Percentiles rank a stretch among this genome's conserved stretches.
Conservation (phyloP, 129 eudicot species). For the Calendula officinalis region DNA sequence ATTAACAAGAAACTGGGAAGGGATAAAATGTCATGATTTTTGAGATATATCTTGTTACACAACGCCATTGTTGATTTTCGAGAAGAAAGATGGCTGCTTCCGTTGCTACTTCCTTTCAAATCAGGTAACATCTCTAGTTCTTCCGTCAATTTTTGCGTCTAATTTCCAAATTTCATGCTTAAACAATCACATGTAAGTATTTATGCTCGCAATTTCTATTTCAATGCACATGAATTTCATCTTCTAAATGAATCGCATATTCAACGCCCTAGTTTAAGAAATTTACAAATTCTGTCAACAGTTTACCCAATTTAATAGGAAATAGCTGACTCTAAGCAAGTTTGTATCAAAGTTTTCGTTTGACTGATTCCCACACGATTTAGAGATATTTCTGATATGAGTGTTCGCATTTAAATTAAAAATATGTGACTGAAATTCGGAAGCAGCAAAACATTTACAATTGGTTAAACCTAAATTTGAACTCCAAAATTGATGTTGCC, state of each 20-base stretch:
- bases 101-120: constrained; percentile 27
- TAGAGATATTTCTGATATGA: no score
- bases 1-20: not conserved
- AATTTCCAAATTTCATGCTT: constrained; percentile 6
- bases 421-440: not conserved
- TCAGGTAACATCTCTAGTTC: constrained; percentile 20
- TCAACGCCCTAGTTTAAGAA: not conserved
- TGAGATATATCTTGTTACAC: constrained; percentile 11
- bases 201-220: constrained; percentile 11
- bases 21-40: constrained; percentile 23
- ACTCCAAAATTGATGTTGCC: constrained; percentile 4
- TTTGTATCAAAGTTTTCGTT: not conserved
- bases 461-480: not conserved
- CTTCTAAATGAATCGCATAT: constrained; percentile 1
- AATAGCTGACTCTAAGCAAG: constrained; percentile 1
- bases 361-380: constrained; percentile 7
- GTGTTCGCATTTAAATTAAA: not conserved
- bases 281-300: not conserved
- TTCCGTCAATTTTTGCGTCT: not conserved
- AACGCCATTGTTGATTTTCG: constrained; percentile 14
- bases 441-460: not conserved
- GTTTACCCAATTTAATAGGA: not conserved
- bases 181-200: constrained; percentile 1
- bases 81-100: constrained; percentile 28
- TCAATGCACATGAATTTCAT: no score